phyloP scores from a whole-genome alignment of 1,284 basidiomycete species.

The Fomitopsis palustris region DNA sequence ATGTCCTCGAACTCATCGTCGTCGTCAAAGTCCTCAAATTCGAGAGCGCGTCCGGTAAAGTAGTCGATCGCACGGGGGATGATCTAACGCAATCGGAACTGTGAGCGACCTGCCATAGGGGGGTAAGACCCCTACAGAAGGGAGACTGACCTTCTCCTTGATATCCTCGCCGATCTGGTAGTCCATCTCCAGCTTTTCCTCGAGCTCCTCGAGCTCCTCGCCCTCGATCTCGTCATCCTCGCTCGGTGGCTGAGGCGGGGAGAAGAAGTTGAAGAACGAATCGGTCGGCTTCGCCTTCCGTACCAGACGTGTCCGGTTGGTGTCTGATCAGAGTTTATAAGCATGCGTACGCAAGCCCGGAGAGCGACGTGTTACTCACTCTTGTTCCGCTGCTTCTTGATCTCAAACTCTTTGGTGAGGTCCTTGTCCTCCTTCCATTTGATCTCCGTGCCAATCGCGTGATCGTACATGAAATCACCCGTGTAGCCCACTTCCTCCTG shows the following conservation, averaged over 20 bases:
- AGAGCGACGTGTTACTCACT: slow-evolving; percentile 46
- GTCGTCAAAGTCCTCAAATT: slow-evolving; percentile 79
- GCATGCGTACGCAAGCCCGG: neutral
- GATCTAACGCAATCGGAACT: slow-evolving; percentile 47
- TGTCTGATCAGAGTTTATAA: slow-evolving; percentile 49
- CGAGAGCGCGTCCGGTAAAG: slow-evolving; percentile 95
- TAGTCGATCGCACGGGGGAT: slow-evolving; percentile 94
- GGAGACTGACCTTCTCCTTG: slow-evolving; percentile 79
- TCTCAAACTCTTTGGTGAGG: slow-evolving; percentile 95
- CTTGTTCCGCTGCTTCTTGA: slow-evolving; percentile 99
- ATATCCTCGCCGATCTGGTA: slow-evolving; percentile 99
- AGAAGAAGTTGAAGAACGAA: slow-evolving; percentile 98
- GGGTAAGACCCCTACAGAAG: neutral
- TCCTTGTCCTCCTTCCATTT: slow-evolving; percentile 99
- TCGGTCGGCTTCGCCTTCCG: slow-evolving; percentile 86
- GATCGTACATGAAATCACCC: slow-evolving; percentile 95
- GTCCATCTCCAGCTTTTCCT: slow-evolving; percentile 93
- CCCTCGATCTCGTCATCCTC: slow-evolving; percentile 80
- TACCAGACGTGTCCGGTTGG: slow-evolving; percentile 89
- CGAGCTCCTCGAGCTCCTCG: slow-evolving; percentile 87
- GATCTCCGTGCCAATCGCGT: slow-evolving; percentile 86
- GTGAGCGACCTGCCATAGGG: neutral
- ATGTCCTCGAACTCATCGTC: slow-evolving; percentile 65
- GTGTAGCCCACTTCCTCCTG: slow-evolving; percentile 91
- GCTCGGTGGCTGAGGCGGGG: slow-evolving; percentile 78